Conservation (phyloP, 192 early-diverging fungal genomes). For the Oehlia diaphana region DNA sequence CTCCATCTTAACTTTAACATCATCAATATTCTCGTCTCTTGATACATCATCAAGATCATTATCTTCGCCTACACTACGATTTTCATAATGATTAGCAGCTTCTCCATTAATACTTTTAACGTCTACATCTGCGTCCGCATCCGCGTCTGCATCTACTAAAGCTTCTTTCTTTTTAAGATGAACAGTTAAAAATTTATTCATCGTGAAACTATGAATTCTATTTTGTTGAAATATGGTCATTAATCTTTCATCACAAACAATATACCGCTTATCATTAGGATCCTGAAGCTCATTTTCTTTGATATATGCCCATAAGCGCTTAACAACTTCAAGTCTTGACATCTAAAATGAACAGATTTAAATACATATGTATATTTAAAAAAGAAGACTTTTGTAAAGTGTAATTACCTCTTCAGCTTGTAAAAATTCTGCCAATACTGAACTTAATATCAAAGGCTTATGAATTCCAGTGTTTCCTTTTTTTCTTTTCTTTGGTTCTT, state of each 20-base stretch:
- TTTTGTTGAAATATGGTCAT: constrained; percentile 50
- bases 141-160: background rate
- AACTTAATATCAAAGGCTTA: constrained; percentile 23
- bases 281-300: constrained; percentile 57
- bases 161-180: constrained; percentile 54
- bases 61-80: background rate
- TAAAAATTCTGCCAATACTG: constrained; percentile 13
- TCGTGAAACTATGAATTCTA: constrained; percentile 56
- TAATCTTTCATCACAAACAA: constrained; percentile 54
- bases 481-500: constrained; percentile 18
- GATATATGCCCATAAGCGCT: constrained; percentile 61
- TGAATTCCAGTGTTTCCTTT: constrained; percentile 21
- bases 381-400: background rate
- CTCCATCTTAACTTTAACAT: background rate
- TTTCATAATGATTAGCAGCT: background rate
- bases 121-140: background rate
- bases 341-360: constrained; percentile 37
- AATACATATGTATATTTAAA: background rate
- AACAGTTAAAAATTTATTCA: constrained; percentile 59
- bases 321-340: constrained; percentile 60
- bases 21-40: background rate
- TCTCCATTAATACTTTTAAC: background rate
- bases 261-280: constrained; percentile 51
- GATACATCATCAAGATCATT: background rate
- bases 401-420: constrained; percentile 11